phyloP scores from a whole-genome alignment of 208 protist species.

The Crithidia acanthocephali region DNA sequence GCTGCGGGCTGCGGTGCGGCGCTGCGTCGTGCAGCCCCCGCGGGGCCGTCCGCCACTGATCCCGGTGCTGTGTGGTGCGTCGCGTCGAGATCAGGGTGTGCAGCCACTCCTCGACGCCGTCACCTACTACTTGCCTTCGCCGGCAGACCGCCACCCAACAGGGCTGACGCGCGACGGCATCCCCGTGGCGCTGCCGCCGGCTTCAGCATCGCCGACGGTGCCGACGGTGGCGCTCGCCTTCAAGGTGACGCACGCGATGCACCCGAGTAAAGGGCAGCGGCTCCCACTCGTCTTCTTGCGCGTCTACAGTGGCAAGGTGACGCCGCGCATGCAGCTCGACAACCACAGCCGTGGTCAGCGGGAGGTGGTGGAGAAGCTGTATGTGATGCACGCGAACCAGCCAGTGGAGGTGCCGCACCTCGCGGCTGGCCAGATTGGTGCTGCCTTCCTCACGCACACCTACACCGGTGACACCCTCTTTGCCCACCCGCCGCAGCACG shows the following conservation, averaged over 20 bases:
- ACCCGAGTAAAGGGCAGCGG: constrained; percentile 65
- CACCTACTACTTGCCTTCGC: constrained; percentile 92
- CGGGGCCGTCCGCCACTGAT: constrained; percentile 44
- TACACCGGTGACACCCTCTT: constrained; percentile 87
- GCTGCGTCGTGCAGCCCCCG: constrained; percentile 45
- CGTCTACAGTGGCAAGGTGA: constrained; percentile 90
- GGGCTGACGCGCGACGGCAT: constrained; percentile 52
- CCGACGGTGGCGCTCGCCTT: constrained; percentile 91
- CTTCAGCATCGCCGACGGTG: constrained; percentile 33
- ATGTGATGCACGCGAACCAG: constrained; percentile 90
- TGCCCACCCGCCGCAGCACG: constrained; percentile 41
- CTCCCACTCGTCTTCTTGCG: constrained; percentile 91
- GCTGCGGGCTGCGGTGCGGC: constrained; percentile 67
- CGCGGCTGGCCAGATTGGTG: constrained; percentile 80
- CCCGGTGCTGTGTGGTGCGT: constrained; percentile 92
- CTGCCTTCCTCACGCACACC: constrained; percentile 67
- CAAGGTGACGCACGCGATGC: constrained; percentile 87
- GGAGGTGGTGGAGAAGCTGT: constrained; percentile 78
- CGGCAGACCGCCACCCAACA: constrained; percentile 71
- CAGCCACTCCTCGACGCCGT: constrained; percentile 94
- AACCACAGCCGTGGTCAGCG: constrained; percentile 70
- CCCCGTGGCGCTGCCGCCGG: constrained; percentile 50
- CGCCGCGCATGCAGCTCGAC: constrained; percentile 56
- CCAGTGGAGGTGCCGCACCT: constrained; percentile 80
- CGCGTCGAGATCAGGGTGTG: constrained; percentile 91